These are phyloP conservation scores for Solanum clarkiae DNA, from an alignment of 257 asterid genomes.

Conservation along the genomic window DNA sequence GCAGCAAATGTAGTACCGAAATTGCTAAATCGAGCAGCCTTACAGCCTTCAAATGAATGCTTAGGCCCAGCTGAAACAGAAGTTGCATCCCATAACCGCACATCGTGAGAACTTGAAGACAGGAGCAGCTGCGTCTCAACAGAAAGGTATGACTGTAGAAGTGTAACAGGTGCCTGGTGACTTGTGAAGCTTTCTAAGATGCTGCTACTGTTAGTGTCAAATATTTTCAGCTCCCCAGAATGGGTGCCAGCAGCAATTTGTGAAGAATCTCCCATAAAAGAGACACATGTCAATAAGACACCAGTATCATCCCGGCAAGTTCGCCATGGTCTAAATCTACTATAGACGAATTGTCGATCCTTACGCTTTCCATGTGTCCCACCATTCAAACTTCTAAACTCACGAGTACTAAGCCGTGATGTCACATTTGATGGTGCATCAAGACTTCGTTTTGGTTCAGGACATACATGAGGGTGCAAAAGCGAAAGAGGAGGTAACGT, in stretches of 20 bases:
- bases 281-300: constrained; percentile 60
- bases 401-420: constrained; percentile 80
- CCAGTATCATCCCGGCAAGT: constrained; percentile 75
- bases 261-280: constrained; percentile 83
- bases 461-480: constrained; percentile 92
- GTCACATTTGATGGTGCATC: constrained; percentile 95
- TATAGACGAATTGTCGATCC: constrained; percentile 87
- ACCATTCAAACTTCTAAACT: constrained; percentile 63
- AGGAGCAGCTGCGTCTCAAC: constrained; percentile 61
- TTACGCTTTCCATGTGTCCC: constrained; percentile 80
- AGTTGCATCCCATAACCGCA: constrained; percentile 80
- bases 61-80: constrained; percentile 72
- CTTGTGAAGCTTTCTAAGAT: constrained; percentile 67
- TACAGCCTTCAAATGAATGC: constrained; percentile 80
- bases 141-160: constrained; percentile 50
- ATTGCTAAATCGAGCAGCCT: constrained; percentile 78
- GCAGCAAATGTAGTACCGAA: constrained; percentile 71
- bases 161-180: constrained; percentile 79
- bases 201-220: constrained; percentile 65
- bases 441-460: constrained; percentile 82
- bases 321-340: constrained; percentile 97
- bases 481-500: constrained; percentile 97
- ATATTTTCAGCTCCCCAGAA: constrained; percentile 81
- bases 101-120: constrained; percentile 80
- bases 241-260: constrained; percentile 79